phyloP scores from a whole-genome alignment of 768 basidiomycete species.

The Trametes cinnabarina region DNA sequence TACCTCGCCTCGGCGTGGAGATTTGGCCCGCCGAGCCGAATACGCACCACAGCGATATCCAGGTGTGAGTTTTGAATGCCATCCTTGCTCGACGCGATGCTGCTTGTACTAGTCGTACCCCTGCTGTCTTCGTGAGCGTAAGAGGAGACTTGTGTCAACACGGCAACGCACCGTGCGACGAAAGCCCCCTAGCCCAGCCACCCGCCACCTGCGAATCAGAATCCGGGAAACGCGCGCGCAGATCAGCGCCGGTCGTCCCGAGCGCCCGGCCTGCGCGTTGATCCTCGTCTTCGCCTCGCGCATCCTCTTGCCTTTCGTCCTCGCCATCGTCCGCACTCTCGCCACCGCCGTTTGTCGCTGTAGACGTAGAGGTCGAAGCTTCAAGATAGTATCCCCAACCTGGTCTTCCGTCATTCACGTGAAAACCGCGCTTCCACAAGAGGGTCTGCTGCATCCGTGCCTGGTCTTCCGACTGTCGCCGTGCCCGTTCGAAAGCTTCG shows the following conservation, averaged over 20 bases:
- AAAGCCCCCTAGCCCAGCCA: neutral
- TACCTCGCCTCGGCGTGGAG: neutral
- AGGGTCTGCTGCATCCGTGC: neutral
- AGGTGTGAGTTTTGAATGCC: conserved; percentile 26
- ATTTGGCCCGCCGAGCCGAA: neutral
- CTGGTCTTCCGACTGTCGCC: conserved; percentile 4
- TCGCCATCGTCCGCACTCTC: conserved; percentile 1
- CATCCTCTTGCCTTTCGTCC: neutral
- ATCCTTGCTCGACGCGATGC: conserved; percentile 11
- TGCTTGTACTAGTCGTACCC: conserved; percentile 4
- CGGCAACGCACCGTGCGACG: conserved; percentile 17
- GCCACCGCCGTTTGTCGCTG: neutral
- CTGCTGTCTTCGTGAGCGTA: conserved; percentile 4
- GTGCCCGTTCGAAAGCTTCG: conserved; percentile 11
- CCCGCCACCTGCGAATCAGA: neutral
- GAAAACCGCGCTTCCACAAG: conserved; percentile 16
- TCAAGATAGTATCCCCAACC: conserved; percentile 23
- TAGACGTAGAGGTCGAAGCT: neutral
- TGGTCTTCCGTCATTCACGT: conserved; percentile 4
- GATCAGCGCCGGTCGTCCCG: conserved; percentile 1
- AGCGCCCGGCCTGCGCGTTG: neutral
- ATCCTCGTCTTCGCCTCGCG: neutral
- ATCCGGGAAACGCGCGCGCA: neutral
- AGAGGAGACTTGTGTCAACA: neutral
- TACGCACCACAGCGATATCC: conserved; percentile 31